Evolutionary conservation across 2,329 filamentous ascomycete genomes (phyloP), one percentile per base, ranked within the genome.

Genomic region (Plenodomus lindquistii): DNA sequence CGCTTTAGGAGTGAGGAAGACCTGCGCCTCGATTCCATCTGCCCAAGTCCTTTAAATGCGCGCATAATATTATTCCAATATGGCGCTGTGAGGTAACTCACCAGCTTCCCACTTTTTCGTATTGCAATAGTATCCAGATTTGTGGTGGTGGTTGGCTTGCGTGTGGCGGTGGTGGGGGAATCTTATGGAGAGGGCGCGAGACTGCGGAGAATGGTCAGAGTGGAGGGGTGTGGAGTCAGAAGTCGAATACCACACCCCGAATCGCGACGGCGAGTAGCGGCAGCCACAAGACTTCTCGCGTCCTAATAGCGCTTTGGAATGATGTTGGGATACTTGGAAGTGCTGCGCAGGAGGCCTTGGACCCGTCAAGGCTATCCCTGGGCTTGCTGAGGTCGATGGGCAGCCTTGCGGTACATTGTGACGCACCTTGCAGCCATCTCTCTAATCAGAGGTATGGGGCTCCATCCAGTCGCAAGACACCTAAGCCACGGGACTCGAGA

Each of bases 21-120:
- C 15, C 10, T 31, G 10, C 27, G 6, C 27, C 4, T 39, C 13
- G 38, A 29, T 11, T 40, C 38, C 21, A 11, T 31, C 27, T 8
- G 6, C 4, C 27, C 6, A 31, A 31, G 27, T 31, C 27, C 4
- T 31, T 4, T 15, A 4, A 29, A 4, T 24, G 9, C 34, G 31
- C 34, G 13, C 42, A 7, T 20, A 36, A 37, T 21, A 15, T 41
- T 40, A 27, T 41, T 44, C 46, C 44, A 37, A 44, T 45, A 38
- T 38, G 42, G 27, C 29, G 10, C 29, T 17, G 24, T 36, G 18
- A 16, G 36, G 20, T 16, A 27, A n/a, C 38, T 42, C 38, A 42
- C 42, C 38, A 39, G 36, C 18, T 42, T 47, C 31, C 34, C 35
- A 18, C 36, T 38, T 40, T 15, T 46, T 11, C 24, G 10, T 35